Conservation (phyloP, 148 eudicot genomes). For the Cornus florida region DNA sequence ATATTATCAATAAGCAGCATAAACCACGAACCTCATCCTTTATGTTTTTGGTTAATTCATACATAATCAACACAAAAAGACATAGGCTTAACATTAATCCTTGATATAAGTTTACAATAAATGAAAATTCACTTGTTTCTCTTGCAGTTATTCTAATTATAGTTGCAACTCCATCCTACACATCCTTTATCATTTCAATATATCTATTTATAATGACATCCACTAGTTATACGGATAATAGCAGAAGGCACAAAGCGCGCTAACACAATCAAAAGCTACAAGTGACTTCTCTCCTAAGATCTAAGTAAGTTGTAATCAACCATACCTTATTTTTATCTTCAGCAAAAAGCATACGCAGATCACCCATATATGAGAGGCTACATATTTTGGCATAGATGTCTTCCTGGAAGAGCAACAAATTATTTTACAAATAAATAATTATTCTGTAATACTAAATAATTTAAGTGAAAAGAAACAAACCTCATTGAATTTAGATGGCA, state of each 20-base stretch:
- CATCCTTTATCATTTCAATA: no score
- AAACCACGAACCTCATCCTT: no score
- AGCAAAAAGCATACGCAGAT: constrained; percentile 92
- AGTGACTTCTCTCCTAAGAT: background rate
- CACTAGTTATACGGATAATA: background rate
- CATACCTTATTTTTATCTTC: constrained; percentile 92
- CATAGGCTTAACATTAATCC: no score
- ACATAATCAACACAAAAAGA: background rate
- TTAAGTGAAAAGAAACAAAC: constrained; percentile 36
- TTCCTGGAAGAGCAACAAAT: constrained; percentile 48
- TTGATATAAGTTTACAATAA: no score
- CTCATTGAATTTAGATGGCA: constrained; percentile 77
- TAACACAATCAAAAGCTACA: background rate
- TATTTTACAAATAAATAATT: background rate
- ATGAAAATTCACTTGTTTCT: no score
- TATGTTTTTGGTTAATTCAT: no score
- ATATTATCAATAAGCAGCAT: no score
- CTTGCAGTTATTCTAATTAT: no score
- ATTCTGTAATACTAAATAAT: background rate
- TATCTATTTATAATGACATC: background rate
- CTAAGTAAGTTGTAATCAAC: background rate
- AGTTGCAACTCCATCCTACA: no score
- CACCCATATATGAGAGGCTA: constrained; percentile 89
- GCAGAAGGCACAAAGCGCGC: background rate
- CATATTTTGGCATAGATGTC: constrained; percentile 85